Base-by-base conservation (phyloP, 1,139 yeast genomes). In the Diutina neorugosa region DNA sequence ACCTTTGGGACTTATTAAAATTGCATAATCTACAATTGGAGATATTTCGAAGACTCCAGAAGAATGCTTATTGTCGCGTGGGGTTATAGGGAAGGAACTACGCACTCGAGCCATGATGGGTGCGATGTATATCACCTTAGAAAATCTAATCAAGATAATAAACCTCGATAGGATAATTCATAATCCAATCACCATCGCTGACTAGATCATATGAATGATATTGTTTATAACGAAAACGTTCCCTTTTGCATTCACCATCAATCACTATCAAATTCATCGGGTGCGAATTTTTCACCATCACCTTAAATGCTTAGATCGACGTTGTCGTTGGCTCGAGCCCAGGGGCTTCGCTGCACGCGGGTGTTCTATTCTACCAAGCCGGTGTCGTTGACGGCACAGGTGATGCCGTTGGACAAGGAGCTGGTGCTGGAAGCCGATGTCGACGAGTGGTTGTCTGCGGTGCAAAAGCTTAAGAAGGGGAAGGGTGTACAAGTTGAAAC, bases 361-460 rank as follows among this genome's bases (percentile, higher is more conserved):
- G 48, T 23, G 27, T 58, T 44, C 57, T 59, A 60, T 55, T 56
- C 63, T 21, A 54, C 58, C 49, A 52, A 42, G 34, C 52, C 57
- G 21, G 40, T 51, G 16, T 16, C 20, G 53, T 64, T 71, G 57
- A 62, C 69, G 16, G 69, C 75, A 4, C 71, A 73, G 60, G 63
- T 74, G 16, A 73, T 60, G 57, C 79, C 78, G 11, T 58, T 71
- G 51, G 63, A 71, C 55, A 71, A 71, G 59, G 69, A 69, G 16
- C 56, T 62, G 54, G 69, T 74, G 53, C 63, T 68, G 6, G 88
- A 84, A 60, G 69, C 71, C 49, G 84, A 82, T 59, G 81, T 86
- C 44, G 86, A 84, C 57, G 76, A 76, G 55, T 84, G 93, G 86
- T 66, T 86, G 54, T 66, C 69, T 9, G 84, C 89, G 9, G 76